Base-by-base conservation (phyloP, 805 yeast species). In the Kazachstania psychrophila region DNA sequence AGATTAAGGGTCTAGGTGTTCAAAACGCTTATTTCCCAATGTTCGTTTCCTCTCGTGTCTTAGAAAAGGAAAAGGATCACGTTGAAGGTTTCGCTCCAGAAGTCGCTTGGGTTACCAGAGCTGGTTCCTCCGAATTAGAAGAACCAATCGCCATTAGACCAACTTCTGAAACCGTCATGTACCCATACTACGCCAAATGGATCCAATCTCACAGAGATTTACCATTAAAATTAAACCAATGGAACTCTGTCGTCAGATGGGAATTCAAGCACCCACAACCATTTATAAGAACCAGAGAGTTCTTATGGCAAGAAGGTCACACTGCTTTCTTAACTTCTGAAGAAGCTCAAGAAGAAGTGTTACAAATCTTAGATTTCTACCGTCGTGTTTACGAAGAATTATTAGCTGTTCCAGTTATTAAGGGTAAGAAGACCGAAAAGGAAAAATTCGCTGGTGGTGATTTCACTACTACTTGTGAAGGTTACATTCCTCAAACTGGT, bases 171-270 rank as follows among this genome's bases (percentile, higher is more conserved):
- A 92, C 99, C 37, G 98, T 92, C 60, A 92, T 92, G 98, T 92
- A 92, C 64, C 99, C 99, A 43, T 94, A 92, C 77, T 92, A 89
- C 61, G 85, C 97, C 52, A 92, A 92, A 65, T 92, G 99, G 99
- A 81, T 92, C 57, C 82, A 96, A 65, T 88, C 97, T 22, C 94
- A 92, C 69, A 82, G 98, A 65, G 99, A 92, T 63, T 74, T 94
- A 60, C 99, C 99, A 44, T 72, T 92, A 65, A 84, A 83, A 56
- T 74, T 92, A 58, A 92, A 92, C 71, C 99, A 92, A 69, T 92
- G 99, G 99, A 94, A 94, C 70, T 88, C 96, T 14, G 99, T 92
- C 31, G 99, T 92, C 34, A 82, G 99, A 72, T 92, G 98, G 99
- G 99, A 92, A 68, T 92, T 92, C 70, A 92, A 92, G 72, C 97